Base-by-base conservation (phyloP, 2,329 filamentous ascomycete genomes). In the Nigrospora osmanthi region DNA sequence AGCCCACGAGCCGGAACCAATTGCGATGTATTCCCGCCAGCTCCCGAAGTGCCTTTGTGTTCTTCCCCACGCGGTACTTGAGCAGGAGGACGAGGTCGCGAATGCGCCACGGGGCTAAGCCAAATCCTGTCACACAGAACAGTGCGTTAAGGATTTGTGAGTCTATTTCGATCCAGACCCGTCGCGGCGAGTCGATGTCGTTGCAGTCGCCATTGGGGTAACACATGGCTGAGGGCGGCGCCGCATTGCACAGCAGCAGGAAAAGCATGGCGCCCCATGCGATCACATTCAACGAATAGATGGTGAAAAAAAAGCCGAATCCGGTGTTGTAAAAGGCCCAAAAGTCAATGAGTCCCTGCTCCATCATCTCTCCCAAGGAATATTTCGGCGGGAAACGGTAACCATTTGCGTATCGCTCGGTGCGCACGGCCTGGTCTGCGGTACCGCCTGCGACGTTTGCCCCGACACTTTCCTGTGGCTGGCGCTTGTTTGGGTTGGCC, bases 181-280 rank as follows among this genome's bases (percentile, higher is more conserved):
- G n/a, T n/a, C n/a, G n/a, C n/a, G n/a, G n/a, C n/a, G n/a, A n/a
- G n/a, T n/a, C n/a, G n/a, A n/a, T n/a, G n/a, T n/a, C n/a, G n/a
- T n/a, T n/a, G n/a, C n/a, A n/a, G n/a, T n/a, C n/a, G n/a, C n/a
- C n/a, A n/a, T 83, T 41, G 19, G 87, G 74, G 65, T 76, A 93
- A 69, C 87, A 89, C 85, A 89, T 89, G 48, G 80, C 78, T n/a
- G n/a, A n/a, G n/a, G n/a, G n/a, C 6, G 83, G 82, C 3, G 79
- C 70, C 45, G 76, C 87, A 56, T 89, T 87, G 69, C 83, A 85
- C 19, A 95, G 78, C 2, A 95, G 71, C 15, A 95, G 70, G 65
- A 95, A 94, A 31, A 95, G 73, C 89, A 95, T 95, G 47, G 85
- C 88, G 42, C 89, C 89, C 89, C 89, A 95, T 1, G 86, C 89